phyloP scores from a whole-genome alignment of 805 yeast species.

The Sungouiozyma ichnusensis region DNA sequence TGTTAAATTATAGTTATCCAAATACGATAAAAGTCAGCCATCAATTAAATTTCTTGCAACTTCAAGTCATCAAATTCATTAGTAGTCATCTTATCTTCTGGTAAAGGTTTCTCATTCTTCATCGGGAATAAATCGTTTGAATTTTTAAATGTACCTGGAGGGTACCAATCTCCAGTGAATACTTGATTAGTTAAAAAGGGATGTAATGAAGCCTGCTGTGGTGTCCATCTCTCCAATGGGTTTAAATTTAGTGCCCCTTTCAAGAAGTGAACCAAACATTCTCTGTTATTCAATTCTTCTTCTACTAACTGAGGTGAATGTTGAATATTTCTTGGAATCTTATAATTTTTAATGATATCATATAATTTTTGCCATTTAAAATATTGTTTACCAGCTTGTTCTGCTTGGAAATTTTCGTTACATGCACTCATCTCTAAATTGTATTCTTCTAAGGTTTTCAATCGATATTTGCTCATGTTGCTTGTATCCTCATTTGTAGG shows the following conservation, averaged over 20 bases:
- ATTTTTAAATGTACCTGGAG: constrained; percentile 32
- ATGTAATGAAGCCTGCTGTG: constrained; percentile 87
- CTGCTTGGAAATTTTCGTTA: constrained; percentile 31
- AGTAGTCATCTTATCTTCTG: background rate
- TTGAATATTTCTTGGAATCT: constrained; percentile 47
- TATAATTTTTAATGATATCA: constrained; percentile 70
- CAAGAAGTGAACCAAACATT: constrained; percentile 65
- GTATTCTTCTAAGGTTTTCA: constrained; percentile 39
- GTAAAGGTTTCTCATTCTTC: background rate
- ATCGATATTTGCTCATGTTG: constrained; percentile 23
- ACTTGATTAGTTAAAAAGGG: constrained; percentile 69
- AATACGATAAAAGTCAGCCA: no score
- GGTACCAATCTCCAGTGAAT: constrained; percentile 45
- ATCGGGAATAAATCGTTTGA: background rate
- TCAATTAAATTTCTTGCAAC: no score
- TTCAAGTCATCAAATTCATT: background rate
- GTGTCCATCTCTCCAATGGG: constrained; percentile 93
- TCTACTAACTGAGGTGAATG: constrained; percentile 36
- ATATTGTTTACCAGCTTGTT: constrained; percentile 77
- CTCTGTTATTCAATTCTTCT: constrained; percentile 63
- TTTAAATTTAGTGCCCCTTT: constrained; percentile 69
- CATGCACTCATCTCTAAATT: constrained; percentile 16
- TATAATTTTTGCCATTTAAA: constrained; percentile 54
- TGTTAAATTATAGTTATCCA: no score
- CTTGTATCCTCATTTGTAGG: constrained; percentile 2